Conservation (phyloP, 768 basidiomycete species). For the Hygrophoropsis aurantiaca region DNA sequence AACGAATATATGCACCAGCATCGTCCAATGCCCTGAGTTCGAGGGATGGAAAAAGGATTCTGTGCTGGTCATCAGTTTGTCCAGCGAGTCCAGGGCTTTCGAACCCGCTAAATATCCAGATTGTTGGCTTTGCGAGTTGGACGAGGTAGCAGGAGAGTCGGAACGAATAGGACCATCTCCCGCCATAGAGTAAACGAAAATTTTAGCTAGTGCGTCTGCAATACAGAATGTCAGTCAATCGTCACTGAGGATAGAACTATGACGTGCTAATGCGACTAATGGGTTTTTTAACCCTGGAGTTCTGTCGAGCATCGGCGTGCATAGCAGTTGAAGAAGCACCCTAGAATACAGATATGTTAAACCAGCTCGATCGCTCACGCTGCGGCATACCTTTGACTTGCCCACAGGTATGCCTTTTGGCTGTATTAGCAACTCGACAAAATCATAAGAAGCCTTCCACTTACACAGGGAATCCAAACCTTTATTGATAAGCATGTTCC, state of each 20-base stretch:
- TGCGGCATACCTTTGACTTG: constrained; percentile 50
- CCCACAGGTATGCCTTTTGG: constrained; percentile 48
- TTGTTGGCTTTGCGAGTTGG: constrained; percentile 29
- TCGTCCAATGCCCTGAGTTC: constrained; percentile 84
- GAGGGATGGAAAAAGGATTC: constrained; percentile 97
- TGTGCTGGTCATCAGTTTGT: constrained; percentile 85
- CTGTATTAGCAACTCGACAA: not conserved
- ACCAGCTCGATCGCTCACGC: not conserved
- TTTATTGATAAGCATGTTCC: constrained; percentile 80
- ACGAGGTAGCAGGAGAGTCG: constrained; percentile 26
- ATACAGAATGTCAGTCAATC: constrained; percentile 4
- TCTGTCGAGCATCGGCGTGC: constrained; percentile 66
- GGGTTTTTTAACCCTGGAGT: constrained; percentile 66
- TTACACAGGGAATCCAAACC: constrained; percentile 79
- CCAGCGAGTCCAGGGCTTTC: constrained; percentile 83
- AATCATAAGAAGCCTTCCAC: constrained; percentile 14
- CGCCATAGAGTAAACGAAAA: constrained; percentile 88
- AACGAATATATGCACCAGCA: constrained; percentile 16
- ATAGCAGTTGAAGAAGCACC: constrained; percentile 62
- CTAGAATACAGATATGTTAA: constrained; percentile 29
- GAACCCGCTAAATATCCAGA: constrained; percentile 76
- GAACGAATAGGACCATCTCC: constrained; percentile 68
- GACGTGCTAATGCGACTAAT: constrained; percentile 59
- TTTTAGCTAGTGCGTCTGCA: constrained; percentile 73
- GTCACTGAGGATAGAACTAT: too few species aligned